Percentiles rank a stretch among this genome's conserved stretches.
Evolutionary conservation across 495 filamentous ascomycete genomes (phyloP).

Genomic region (Aspergillus leporis): DNA sequence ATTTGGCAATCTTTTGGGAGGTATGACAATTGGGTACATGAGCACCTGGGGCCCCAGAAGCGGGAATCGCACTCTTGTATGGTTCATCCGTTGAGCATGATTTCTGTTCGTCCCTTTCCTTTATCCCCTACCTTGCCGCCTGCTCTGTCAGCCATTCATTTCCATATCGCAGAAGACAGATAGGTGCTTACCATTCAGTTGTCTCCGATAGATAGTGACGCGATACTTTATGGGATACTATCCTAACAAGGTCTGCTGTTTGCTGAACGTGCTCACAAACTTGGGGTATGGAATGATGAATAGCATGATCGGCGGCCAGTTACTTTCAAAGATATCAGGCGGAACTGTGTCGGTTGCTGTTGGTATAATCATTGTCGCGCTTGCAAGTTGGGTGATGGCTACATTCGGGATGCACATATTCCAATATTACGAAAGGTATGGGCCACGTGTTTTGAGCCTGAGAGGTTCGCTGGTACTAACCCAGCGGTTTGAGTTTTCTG

Average conservation of each 20-base stretch:
- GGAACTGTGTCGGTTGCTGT: conserved; percentile 62
- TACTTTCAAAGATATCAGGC: conserved; percentile 59
- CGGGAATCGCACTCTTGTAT: conserved; percentile 71
- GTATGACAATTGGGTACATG: conserved; percentile 64
- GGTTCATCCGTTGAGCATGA: conserved; percentile 11
- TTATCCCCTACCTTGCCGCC: neutral
- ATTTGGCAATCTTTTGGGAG: conserved; percentile 62
- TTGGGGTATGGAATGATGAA: conserved; percentile 70
- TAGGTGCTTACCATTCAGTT: conserved; percentile 13
- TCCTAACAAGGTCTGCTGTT: conserved; percentile 66
- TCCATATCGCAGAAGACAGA: neutral
- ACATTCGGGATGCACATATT: conserved; percentile 76
- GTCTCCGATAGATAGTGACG: conserved; percentile 54
- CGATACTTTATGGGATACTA: conserved; percentile 80
- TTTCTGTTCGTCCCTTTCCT: neutral
- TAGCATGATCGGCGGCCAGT: conserved; percentile 52
- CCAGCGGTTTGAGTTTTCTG: conserved; percentile 4
- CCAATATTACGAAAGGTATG: conserved; percentile 63
- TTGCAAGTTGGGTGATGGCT: conserved; percentile 63
- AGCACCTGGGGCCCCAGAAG: conserved; percentile 70
- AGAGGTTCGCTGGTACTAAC: neutral
- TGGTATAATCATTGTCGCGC: conserved; percentile 66
- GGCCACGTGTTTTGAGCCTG: neutral
- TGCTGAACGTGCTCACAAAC: conserved; percentile 69
- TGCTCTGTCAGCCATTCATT: neutral